These are phyloP conservation scores for Claviceps arundinis DNA, from an alignment of 2,329 filamentous ascomycete genomes.

Conservation along the genomic window DNA sequence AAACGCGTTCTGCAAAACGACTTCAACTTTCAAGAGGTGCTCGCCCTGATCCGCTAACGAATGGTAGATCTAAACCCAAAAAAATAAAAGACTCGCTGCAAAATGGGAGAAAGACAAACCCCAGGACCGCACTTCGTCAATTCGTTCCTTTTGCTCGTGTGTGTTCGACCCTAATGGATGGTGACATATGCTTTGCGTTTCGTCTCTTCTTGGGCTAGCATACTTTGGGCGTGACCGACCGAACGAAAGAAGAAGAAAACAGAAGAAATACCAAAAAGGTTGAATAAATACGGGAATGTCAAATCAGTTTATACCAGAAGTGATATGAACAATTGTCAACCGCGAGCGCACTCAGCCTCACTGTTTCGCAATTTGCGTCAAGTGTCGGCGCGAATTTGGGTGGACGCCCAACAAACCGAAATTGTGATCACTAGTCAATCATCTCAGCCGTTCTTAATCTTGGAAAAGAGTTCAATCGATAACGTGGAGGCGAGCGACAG, in stretches of 20 bases:
- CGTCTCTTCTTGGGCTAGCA: background rate
- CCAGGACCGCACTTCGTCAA: background rate
- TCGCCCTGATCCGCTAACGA: background rate
- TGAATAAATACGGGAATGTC: background rate
- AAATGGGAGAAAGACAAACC: background rate
- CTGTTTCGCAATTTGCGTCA: background rate
- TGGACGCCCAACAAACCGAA: background rate
- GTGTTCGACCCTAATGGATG: background rate
- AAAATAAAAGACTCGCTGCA: background rate
- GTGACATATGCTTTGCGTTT: background rate
- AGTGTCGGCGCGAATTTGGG: background rate
- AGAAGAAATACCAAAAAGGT: background rate
- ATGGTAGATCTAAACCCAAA: background rate
- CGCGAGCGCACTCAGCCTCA: background rate
- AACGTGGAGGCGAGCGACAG: background rate
- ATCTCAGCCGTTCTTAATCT: background rate
- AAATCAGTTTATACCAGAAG: background rate
- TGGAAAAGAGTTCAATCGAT: too few relatives aligned
- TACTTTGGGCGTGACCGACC: background rate
- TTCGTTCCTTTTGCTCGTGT: background rate
- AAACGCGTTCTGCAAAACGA: background rate
- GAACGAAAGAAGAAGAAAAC: background rate
- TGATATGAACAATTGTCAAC: background rate
- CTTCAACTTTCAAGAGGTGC: background rate
- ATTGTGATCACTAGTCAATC: background rate